Percentiles rank a stretch among this genome's conserved stretches.
phyloP scores from a whole-genome alignment of 495 filamentous ascomycete species.

The Immersiella caudata region DNA sequence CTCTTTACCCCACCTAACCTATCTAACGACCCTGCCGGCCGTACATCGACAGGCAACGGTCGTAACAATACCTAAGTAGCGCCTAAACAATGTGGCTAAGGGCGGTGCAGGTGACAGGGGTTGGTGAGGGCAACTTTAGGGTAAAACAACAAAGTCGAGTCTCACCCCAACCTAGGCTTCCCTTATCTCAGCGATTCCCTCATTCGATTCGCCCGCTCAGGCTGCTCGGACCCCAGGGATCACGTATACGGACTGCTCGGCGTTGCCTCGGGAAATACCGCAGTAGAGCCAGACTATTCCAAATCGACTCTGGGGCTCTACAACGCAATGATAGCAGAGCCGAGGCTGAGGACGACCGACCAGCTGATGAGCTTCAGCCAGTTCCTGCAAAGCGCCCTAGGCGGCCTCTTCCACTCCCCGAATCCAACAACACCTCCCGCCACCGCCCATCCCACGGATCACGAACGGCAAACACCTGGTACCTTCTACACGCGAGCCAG shows the following conservation, averaged over 20 bases:
- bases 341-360: background rate
- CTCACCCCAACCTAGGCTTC: background rate
- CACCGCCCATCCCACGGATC: too few species aligned
- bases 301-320: constrained; percentile 3
- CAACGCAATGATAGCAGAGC: background rate
- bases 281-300: background rate
- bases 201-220: background rate
- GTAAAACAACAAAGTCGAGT: too few species aligned
- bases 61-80: too few species aligned
- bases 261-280: background rate
- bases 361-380: constrained; percentile 8
- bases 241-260: constrained; percentile 7
- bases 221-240: constrained; percentile 8
- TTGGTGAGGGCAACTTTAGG: too few species aligned
- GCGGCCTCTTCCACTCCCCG: constrained; percentile 3
- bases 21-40: too few species aligned
- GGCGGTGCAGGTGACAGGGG: too few species aligned
- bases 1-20: too few species aligned
- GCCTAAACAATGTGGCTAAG: too few species aligned
- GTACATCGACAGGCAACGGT: too few species aligned
- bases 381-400: background rate
- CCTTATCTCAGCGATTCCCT: background rate
- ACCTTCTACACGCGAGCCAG: constrained; percentile 5
- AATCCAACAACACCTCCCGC: too few species aligned
- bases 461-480: background rate